Percentiles rank a stretch among this genome's conserved stretches.
Evolutionary conservation across 352 stramenopile genomes (phyloP).

Genomic region (Phytophthora cactorum): DNA sequence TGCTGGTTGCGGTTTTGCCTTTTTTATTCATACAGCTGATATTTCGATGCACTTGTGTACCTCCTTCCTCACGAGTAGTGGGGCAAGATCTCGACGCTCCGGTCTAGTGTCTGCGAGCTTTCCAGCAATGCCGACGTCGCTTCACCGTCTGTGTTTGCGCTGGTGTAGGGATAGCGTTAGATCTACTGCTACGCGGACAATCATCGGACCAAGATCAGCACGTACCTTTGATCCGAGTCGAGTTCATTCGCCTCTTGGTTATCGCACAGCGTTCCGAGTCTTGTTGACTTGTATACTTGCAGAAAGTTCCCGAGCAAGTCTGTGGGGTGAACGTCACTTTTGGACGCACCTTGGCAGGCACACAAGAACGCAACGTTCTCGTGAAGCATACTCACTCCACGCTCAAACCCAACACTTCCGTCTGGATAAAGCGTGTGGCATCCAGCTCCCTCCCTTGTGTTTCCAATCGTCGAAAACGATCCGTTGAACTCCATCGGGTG

Average conservation of each 20-base stretch:
- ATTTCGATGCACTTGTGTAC: constrained; percentile 5
- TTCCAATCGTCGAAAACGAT: constrained; percentile 89
- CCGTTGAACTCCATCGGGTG: constrained; percentile 88
- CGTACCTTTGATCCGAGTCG: constrained; percentile 27
- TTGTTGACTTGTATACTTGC: constrained; percentile 49
- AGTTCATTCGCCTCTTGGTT: constrained; percentile 25
- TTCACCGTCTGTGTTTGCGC: constrained; percentile 8
- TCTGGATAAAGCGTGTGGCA: constrained; percentile 89
- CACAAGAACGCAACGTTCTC: constrained; percentile 79
- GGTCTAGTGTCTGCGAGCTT: constrained; percentile 53
- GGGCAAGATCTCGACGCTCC: constrained; percentile 68
- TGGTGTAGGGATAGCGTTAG: constrained; percentile 5
- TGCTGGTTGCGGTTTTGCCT: constrained; percentile 28
- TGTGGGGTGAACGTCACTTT: constrained; percentile 45
- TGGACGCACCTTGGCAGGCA: constrained; percentile 50
- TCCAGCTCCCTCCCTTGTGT: constrained; percentile 72
- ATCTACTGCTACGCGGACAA: neutral
- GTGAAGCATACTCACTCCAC: constrained; percentile 74
- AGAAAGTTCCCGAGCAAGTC: constrained; percentile 80
- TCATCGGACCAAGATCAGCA: neutral
- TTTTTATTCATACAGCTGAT: constrained; percentile 39
- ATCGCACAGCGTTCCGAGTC: constrained; percentile 52
- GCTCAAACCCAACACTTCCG: constrained; percentile 77
- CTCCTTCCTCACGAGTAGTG: constrained; percentile 55
- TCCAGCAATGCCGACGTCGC: constrained; percentile 42